A percentile compares a stretch with the other conserved stretches of the same genome.
Evolutionary conservation across 805 yeast species (phyloP).

Genomic region (Hemisphaericaspora nanyangensis): DNA sequence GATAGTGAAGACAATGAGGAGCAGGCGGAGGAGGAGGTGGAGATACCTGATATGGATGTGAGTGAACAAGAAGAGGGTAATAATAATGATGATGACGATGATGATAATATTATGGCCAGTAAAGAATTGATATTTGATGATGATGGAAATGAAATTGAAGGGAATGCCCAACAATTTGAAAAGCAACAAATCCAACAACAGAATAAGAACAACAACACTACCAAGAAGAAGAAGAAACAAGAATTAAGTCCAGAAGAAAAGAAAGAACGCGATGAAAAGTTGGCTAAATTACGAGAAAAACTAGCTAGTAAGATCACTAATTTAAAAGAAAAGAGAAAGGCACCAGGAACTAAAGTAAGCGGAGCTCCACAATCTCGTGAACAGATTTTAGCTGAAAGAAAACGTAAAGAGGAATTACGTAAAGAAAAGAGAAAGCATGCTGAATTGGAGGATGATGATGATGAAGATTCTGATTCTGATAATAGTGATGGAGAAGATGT

Average conservation of each 20-base stretch:
- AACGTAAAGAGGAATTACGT: slow-evolving; percentile 42
- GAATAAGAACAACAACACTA: not conserved
- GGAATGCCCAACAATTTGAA: slow-evolving; percentile 3
- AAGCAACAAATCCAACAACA: slow-evolving; percentile 7
- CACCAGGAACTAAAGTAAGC: slow-evolving; percentile 75
- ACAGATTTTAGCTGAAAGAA: slow-evolving; percentile 66
- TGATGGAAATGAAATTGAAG: slow-evolving; percentile 36
- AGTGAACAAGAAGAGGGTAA: slow-evolving; percentile 3
- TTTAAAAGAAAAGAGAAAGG: slow-evolving; percentile 79
- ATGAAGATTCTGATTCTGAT: slow-evolving; percentile 32
- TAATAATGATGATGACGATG: slow-evolving; percentile 20
- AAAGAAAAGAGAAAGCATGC: slow-evolving; percentile 35
- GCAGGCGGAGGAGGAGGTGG: slow-evolving; percentile 9
- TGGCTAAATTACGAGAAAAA: slow-evolving; percentile 71
- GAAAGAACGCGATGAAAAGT: slow-evolving; percentile 46
- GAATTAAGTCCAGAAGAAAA: slow-evolving; percentile 45
- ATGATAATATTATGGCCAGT: slow-evolving; percentile 19
- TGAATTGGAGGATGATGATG: slow-evolving; percentile 32
- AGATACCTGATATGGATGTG: slow-evolving; percentile 10
- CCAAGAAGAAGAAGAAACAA: slow-evolving; percentile 17
- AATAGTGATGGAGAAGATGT: slow-evolving; percentile 24
- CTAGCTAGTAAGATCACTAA: slow-evolving; percentile 67
- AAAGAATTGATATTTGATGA: slow-evolving; percentile 60
- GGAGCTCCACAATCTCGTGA: slow-evolving; percentile 89
- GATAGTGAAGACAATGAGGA: slow-evolving; percentile 7